Conservation (phyloP, 371 early-diverging fungal species). For the Lichtheimia hyalospora region DNA sequence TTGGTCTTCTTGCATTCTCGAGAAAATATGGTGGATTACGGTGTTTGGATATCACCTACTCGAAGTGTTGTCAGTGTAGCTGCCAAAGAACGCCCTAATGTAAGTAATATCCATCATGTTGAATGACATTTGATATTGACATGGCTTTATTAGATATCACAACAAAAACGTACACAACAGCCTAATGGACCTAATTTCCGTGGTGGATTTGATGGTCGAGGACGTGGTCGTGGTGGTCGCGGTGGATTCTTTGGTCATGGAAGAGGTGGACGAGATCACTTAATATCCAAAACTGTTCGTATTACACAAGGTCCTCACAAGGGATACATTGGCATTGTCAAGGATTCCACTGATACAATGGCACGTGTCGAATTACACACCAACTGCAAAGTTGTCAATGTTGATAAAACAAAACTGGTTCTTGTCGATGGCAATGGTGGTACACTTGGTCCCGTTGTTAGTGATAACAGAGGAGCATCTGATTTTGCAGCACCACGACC, state of each 20-base stretch:
- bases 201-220: slow-evolving; percentile 38
- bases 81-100: slow-evolving; percentile 26
- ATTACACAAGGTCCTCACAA: slow-evolving; percentile 94
- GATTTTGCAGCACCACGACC: slow-evolving; percentile 8
- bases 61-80: slow-evolving; percentile 51
- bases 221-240: slow-evolving; percentile 57
- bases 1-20: slow-evolving; percentile 68
- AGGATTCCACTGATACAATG: slow-evolving; percentile 76
- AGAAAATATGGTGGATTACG: slow-evolving; percentile 64
- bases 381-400: slow-evolving; percentile 74
- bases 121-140: neutral
- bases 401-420: slow-evolving; percentile 74
- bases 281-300: slow-evolving; percentile 87
- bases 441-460: slow-evolving; percentile 41
- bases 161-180: neutral
- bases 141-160: neutral
- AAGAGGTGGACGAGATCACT: slow-evolving; percentile 77
- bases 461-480: slow-evolving; percentile 12
- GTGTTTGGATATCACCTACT: slow-evolving; percentile 68
- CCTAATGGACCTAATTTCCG: slow-evolving; percentile 10
- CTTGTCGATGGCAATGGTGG: slow-evolving; percentile 52
- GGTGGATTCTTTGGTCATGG: slow-evolving; percentile 64
- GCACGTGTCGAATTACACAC: slow-evolving; percentile 96
- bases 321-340: slow-evolving; percentile 96
- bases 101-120: slow-evolving; percentile 17